Evolutionary conservation across 2,329 filamentous ascomycete species (phyloP), one percentile per base, ranked within the genome.

Genomic region (Beauveria sp.): DNA sequence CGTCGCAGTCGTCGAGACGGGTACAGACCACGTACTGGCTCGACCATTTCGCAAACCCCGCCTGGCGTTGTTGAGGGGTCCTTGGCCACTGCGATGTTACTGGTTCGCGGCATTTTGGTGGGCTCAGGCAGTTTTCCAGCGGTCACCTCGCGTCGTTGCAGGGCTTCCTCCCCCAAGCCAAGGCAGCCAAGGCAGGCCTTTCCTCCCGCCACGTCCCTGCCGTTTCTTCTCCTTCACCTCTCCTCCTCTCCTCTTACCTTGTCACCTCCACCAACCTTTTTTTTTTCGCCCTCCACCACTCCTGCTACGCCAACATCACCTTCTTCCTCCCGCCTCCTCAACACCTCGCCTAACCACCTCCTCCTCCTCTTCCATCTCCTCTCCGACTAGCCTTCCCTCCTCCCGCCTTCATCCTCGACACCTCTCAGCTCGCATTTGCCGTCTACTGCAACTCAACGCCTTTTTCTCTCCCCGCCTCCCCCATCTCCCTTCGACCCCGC

Each of bases 221-320:
- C 59, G 26, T 46, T 57, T 55, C 20, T 86, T 85, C 79, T 52
- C 40, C 45, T 53, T 42, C 20, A 42, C 49, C 40, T 20, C 48
- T 56, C 10, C 51, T 18, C 46, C 48, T 46, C 38, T 54, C 42
- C 26, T 63, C 62, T 60, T 65, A 66, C 68, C 61, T 62, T 68
- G 66, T 64, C 62, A 65, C 60, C 66, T 65, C 65, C 64, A 63
- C 64, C 64, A 62, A 69, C 67, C 71, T 16, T 34, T 63, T 64
- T 66, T 58, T 63, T 64, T 61, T 65, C 62, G 34, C 42, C 46
- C 63, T 65, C 63, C 65, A 66, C 67, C 66, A 64, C 68, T 66
- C 66, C 62, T 67, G 66, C 69, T 65, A 53, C 58, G 48, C 58
- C 58, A 28, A 60, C 58, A 20, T 66, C 62, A 64, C 64, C 64